These are phyloP conservation scores for Atkinsonella texensis DNA, from an alignment of 2,329 filamentous ascomycete genomes.

Conservation along the genomic window DNA sequence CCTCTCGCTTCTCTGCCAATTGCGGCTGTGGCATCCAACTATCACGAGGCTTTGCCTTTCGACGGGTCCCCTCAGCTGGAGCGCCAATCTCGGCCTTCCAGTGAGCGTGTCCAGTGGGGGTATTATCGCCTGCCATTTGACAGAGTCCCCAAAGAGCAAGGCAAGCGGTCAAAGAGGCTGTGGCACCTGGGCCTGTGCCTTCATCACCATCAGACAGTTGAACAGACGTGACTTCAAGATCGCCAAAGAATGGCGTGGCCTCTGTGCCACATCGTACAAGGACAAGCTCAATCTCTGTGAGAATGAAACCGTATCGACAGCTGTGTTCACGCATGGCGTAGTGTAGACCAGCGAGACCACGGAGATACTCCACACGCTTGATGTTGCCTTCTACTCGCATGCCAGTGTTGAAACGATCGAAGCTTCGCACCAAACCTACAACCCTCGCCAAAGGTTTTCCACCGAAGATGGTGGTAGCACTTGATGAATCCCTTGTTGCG, in stretches of 20 bases:
- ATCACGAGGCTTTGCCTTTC: slow-evolving; percentile 59
- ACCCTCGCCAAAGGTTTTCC: slow-evolving; percentile 44
- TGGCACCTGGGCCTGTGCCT: slow-evolving; percentile 28
- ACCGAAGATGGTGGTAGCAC: slow-evolving; percentile 39
- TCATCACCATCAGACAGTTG: slow-evolving; percentile 35
- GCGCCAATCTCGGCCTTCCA: slow-evolving; percentile 66
- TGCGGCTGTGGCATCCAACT: slow-evolving; percentile 65
- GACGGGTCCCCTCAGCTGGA: slow-evolving; percentile 58
- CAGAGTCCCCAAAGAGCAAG: slow-evolving; percentile 70
- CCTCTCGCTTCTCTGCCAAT: slow-evolving; percentile 62
- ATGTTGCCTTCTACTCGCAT: slow-evolving; percentile 80
- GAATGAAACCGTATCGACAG: slow-evolving; percentile 89
- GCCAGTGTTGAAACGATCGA: slow-evolving; percentile 88
- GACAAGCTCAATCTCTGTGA: slow-evolving; percentile 91
- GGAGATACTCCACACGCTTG: slow-evolving; percentile 80
- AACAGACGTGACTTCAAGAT: slow-evolving; percentile 59
- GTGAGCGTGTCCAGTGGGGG: slow-evolving; percentile 40
- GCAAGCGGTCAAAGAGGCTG: slow-evolving; percentile 51
- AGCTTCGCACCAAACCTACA: slow-evolving; percentile 80
- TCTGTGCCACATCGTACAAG: slow-evolving; percentile 71
- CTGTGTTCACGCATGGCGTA: slow-evolving; percentile 87
- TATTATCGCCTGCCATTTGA: slow-evolving; percentile 51
- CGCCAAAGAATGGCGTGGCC: slow-evolving; percentile 72
- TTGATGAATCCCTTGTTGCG: slow-evolving; percentile 42
- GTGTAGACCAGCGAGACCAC: slow-evolving; percentile 75